Evolutionary conservation across 2,329 filamentous ascomycete genomes (phyloP).

Genomic region (Magnaporthiopsis incrustans): DNA sequence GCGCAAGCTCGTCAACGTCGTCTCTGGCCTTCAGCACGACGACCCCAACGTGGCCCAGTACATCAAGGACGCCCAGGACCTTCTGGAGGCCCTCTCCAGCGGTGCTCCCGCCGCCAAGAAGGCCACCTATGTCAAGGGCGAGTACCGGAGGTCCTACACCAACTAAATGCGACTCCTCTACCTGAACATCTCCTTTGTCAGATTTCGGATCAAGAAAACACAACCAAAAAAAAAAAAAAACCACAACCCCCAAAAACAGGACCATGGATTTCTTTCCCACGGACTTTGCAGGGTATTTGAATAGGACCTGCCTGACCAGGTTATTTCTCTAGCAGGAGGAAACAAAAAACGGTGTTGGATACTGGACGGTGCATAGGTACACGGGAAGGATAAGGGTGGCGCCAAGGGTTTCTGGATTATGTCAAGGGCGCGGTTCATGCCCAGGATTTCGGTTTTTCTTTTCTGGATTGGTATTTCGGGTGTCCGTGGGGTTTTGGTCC

Average conservation of each 20-base stretch:
- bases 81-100: constrained; percentile 41
- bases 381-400: not conserved
- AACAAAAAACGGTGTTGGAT: not conserved
- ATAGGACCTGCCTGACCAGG: not conserved
- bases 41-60: constrained; percentile 46
- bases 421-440: not conserved
- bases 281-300: not conserved
- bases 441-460: not conserved
- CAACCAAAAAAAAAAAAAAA: not conserved
- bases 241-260: not conserved
- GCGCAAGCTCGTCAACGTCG: constrained; percentile 52
- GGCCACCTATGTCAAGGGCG: not conserved
- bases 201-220: not conserved
- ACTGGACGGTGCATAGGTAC: not conserved
- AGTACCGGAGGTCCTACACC: constrained; percentile 1
- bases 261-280: not conserved
- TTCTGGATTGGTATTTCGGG: not conserved
- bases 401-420: not conserved
- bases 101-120: not conserved
- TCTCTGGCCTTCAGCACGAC: constrained; percentile 42
- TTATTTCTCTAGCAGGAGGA: not conserved
- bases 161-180: not conserved
- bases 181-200: not conserved
- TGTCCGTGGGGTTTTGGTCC: not conserved
- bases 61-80: constrained; percentile 42